phyloP scores from a whole-genome alignment of 2,329 filamentous ascomycete species.

The Hypoxylon sp. region DNA sequence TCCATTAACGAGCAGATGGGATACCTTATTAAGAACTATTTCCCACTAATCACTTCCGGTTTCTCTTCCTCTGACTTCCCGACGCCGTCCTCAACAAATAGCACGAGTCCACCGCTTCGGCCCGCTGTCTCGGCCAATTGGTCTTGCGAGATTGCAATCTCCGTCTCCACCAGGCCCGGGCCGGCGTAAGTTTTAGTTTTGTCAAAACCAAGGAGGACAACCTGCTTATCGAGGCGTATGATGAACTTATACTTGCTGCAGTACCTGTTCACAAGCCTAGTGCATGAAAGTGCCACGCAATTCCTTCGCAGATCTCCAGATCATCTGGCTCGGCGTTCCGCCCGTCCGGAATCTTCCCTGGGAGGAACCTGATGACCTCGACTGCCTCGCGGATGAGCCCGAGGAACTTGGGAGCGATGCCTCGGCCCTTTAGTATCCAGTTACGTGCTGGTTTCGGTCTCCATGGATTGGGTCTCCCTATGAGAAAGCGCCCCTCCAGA shows the following conservation, averaged over 20 bases:
- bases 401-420: slow-evolving; percentile 50
- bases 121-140: slow-evolving; percentile 22
- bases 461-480: slow-evolving; percentile 48
- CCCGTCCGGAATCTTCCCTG: slow-evolving; percentile 39
- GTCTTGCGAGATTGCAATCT: slow-evolving; percentile 17
- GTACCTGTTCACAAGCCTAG: slow-evolving; percentile 12
- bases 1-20: too few relatives aligned
- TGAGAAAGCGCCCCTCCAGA: slow-evolving; percentile 46
- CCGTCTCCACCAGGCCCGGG: slow-evolving; percentile 16
- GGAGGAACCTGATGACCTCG: slow-evolving; percentile 51
- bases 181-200: slow-evolving; percentile 5
- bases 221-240: background rate
- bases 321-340: slow-evolving; percentile 21
- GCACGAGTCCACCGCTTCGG: slow-evolving; percentile 11
- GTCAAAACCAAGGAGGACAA: slow-evolving; percentile 17
- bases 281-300: too few relatives aligned
- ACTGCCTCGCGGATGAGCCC: slow-evolving; percentile 50
- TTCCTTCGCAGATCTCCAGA: slow-evolving; percentile 23
- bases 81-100: slow-evolving; percentile 8
- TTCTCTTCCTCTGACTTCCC: background rate
- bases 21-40: too few relatives aligned
- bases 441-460: slow-evolving; percentile 50
- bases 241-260: slow-evolving; percentile 25
- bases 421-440: slow-evolving; percentile 46
- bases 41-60: background rate